Base-by-base conservation (phyloP, 345 rosid species). In the Abelmoschus esculentus region DNA sequence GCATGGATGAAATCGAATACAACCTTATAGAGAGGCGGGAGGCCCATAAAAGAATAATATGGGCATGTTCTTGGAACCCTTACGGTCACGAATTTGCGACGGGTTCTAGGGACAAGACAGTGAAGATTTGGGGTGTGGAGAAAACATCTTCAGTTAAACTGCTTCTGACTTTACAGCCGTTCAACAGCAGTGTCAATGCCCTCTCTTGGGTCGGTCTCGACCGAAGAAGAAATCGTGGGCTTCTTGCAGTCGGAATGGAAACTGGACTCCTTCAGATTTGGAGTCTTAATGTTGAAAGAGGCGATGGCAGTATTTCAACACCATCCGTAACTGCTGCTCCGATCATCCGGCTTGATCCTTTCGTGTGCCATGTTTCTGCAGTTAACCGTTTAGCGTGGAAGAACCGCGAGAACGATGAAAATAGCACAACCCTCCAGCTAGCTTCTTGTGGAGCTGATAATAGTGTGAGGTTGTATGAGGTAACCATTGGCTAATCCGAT, bases 11-110 rank as follows among this genome's bases (percentile, higher is more conserved):
- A 72, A 72, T 85, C 19, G 74, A 78, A 67, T 76, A 81, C 77
- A 84, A 77, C 69, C 88, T 91, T 40, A 44, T 95, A 60, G 89
- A 82, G 32, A 90, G 86, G 77, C 85, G 85, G 67, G 93, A 91
- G 80, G 98, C 90, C 17, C 99, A 91, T 85, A 87, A 95, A 81
- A 86, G 99, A 80, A 91, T 95, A 76, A 95, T 95, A 77, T 91
- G 99, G 99, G 80, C 99, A 32, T 95, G 96, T 81, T 82, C 96
- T 40, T 95, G 99, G 99, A 91, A 91, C 76, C 99, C 97, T 42
- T 89, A 78, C 61, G 87, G 91, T 66, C 90, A 85, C 60, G 91
- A 91, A 66, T 91, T 91, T 62, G 90, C 96, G 63, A 95, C 97
- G 8, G 96, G 93, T 49, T 93, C 99, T 40, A 89, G 97, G 75